These are phyloP conservation scores for Pseudogymnoascus sp. DNA, from an alignment of 2,329 filamentous ascomycete species.

Conservation along the genomic window DNA sequence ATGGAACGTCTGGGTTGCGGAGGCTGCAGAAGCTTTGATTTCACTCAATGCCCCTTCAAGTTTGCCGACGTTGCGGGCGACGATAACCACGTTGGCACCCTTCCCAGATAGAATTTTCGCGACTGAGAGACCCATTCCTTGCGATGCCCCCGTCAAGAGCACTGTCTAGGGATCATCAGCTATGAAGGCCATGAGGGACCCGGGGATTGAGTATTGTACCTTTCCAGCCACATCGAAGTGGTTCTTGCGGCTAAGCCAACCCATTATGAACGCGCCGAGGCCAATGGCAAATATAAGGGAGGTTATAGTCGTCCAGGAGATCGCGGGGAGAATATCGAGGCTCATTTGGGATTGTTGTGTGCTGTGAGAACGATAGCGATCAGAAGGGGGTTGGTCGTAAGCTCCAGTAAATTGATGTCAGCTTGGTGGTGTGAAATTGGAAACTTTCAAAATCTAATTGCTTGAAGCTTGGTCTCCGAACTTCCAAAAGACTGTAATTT, in stretches of 20 bases:
- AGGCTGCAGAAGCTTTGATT: slow-evolving; percentile 59
- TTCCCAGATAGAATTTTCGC: slow-evolving; percentile 68
- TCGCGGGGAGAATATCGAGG: neutral
- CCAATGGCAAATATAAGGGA: slow-evolving; percentile 1
- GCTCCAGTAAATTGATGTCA: neutral
- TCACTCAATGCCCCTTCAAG: slow-evolving; percentile 61
- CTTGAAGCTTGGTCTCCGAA: neutral
- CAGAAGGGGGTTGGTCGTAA: neutral
- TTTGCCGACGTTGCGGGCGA: slow-evolving; percentile 68
- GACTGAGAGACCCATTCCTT: slow-evolving; percentile 78
- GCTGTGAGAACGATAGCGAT: neutral
- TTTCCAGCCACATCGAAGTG: slow-evolving; percentile 16
- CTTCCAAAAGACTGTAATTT: neutral
- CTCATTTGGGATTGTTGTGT: slow-evolving; percentile 5
- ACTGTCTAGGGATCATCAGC: slow-evolving; percentile 53
- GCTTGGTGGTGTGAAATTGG: neutral
- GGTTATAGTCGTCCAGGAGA: neutral
- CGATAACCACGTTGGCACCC: slow-evolving; percentile 79
- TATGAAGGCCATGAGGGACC: neutral
- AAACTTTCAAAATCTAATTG: neutral
- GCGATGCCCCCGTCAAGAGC: slow-evolving; percentile 82
- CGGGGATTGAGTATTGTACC: slow-evolving; percentile 8
- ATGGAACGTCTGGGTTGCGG: slow-evolving; percentile 66
- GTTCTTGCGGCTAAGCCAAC: slow-evolving; percentile 13
- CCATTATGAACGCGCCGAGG: slow-evolving; percentile 14